A percentile compares a stretch with the other conserved stretches of the same genome.
phyloP scores from a whole-genome alignment of 2,329 filamentous ascomycete species.

The Penicillium griseofulvum region DNA sequence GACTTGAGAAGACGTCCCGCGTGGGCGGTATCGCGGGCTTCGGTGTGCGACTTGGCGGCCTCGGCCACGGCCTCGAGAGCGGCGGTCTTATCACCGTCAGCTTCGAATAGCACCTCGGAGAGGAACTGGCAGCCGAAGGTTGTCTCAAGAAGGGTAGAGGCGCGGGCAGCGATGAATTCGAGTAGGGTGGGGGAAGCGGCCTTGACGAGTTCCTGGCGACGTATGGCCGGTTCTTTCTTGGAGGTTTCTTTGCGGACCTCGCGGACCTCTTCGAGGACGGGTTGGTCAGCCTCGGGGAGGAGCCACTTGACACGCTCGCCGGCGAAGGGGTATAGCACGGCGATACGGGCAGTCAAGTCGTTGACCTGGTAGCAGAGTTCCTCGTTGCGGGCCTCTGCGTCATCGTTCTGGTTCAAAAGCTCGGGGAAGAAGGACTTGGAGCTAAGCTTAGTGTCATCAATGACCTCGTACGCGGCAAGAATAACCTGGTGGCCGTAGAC shows the following conservation, averaged over 20 bases:
- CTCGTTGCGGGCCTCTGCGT: slow-evolving; percentile 40
- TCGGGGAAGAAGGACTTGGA: slow-evolving; percentile 85
- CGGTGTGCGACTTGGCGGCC: slow-evolving; percentile 41
- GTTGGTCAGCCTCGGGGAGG: slow-evolving; percentile 62
- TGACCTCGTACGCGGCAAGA: slow-evolving; percentile 80
- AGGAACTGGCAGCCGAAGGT: slow-evolving; percentile 87
- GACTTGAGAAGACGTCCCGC: slow-evolving; percentile 86
- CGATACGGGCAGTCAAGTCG: slow-evolving; percentile 53
- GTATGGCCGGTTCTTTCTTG: slow-evolving; percentile 80
- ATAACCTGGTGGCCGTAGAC: slow-evolving; percentile 75
- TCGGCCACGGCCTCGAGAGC: slow-evolving; percentile 67
- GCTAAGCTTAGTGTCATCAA: slow-evolving; percentile 89
- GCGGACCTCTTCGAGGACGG: slow-evolving; percentile 73
- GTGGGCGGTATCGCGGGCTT: slow-evolving; percentile 61
- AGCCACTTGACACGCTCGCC: slow-evolving; percentile 60
- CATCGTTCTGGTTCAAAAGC: slow-evolving; percentile 66
- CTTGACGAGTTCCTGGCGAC: slow-evolving; percentile 73
- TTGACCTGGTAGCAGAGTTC: slow-evolving; percentile 45
- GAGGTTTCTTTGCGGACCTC: slow-evolving; percentile 78
- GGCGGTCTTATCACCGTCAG: slow-evolving; percentile 70
- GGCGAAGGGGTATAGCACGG: slow-evolving; percentile 79
- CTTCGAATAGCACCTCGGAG: slow-evolving; percentile 74
- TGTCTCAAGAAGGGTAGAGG: slow-evolving; percentile 67
- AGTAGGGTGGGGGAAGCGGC: slow-evolving; percentile 73
- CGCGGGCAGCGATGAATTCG: slow-evolving; percentile 66